Evolutionary conservation across 2,329 filamentous ascomycete genomes (phyloP), one percentile per base, ranked within the genome.

Genomic region (Drechslerella stenobrocha): DNA sequence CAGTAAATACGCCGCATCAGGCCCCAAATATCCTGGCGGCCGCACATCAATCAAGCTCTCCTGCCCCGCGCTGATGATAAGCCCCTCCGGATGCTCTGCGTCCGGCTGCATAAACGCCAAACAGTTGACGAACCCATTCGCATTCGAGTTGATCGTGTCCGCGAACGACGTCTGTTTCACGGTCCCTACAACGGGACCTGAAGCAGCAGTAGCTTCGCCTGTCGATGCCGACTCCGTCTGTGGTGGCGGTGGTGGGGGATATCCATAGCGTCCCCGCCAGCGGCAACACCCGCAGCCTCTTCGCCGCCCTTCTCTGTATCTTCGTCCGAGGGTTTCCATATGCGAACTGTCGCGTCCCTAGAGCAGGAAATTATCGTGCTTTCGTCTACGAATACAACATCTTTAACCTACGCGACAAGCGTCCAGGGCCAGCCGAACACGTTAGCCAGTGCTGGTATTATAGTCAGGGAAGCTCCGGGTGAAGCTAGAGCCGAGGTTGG

Each of bases 21-120:
- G 80, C 6, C 60, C 55, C 23, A 81, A 77, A 52, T 86, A 83
- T 8, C 80, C 81, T 3, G 89, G 87, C 70, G 86, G 84, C 74
- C 90, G 86, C 48, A 95, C 89, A 75, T 97, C 92, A 73, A 98
- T 92, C 70, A 97, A 88, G 28, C 89, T 87, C 75, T 97, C 93
- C 74, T 92, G 89, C 61, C 93, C 93, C 70, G 89, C 90, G 0
- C 91, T 93, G 5, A 95, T 81, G 35, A 97, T 81, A 2, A 96
- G 81, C 60, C 73, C 73, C 18, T 93, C 83, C 0, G 89, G 84
- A 71, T 85, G 86, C 5, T 84, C 80, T 51, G 81, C 74, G 11
- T 83, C 87, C 0, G 91, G 84, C 1, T 85, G 85, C 0, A 90
- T 79, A 73, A 88, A 95, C 63, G 90, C 81, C 45, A 98, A 76